Evolutionary conservation across 768 basidiomycete genomes (phyloP).

Genomic region (Amylocystis lapponica): DNA sequence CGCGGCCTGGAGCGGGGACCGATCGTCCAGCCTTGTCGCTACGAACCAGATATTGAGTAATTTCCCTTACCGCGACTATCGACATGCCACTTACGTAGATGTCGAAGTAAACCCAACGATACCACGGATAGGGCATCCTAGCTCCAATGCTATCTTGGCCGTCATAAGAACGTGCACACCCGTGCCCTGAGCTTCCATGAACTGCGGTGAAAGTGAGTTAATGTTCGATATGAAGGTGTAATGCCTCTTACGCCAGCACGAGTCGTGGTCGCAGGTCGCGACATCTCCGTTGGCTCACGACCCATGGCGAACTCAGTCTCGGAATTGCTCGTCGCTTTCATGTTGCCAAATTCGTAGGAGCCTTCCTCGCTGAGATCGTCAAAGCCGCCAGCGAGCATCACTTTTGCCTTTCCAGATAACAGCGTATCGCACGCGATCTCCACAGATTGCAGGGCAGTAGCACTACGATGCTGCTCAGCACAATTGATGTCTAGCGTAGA

Average conservation of each 20-base stretch:
- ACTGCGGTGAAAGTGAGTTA: slow-evolving; percentile 33
- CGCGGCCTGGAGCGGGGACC: slow-evolving; percentile 93
- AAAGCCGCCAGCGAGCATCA: slow-evolving; percentile 99
- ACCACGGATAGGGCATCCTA: slow-evolving; percentile 91
- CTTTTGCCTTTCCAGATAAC: slow-evolving; percentile 92
- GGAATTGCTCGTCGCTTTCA: slow-evolving; percentile 98
- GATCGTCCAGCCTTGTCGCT: slow-evolving; percentile 99
- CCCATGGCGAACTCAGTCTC: slow-evolving; percentile 99
- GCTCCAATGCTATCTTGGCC: slow-evolving; percentile 91
- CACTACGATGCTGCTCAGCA: slow-evolving; percentile 40
- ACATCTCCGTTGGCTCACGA: slow-evolving; percentile 98
- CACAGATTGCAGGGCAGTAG: slow-evolving; percentile 94
- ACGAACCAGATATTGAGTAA: slow-evolving; percentile 8
- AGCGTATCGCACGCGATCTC: slow-evolving; percentile 98
- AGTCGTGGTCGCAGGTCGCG: slow-evolving; percentile 92
- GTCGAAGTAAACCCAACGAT: slow-evolving; percentile 95
- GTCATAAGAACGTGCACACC: slow-evolving; percentile 98
- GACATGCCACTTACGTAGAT: slow-evolving; percentile 61
- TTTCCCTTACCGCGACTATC: neutral
- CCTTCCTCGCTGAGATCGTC: slow-evolving; percentile 98
- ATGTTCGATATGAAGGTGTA: neutral
- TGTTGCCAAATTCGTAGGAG: slow-evolving; percentile 98
- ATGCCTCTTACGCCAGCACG: slow-evolving; percentile 73
- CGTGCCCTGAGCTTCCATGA: slow-evolving; percentile 96
- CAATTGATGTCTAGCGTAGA: neutral